Percentiles rank a stretch among this genome's conserved stretches.
Evolutionary conservation across 1,284 basidiomycete species (phyloP).

Genomic region (Porodaedalea pini): DNA sequence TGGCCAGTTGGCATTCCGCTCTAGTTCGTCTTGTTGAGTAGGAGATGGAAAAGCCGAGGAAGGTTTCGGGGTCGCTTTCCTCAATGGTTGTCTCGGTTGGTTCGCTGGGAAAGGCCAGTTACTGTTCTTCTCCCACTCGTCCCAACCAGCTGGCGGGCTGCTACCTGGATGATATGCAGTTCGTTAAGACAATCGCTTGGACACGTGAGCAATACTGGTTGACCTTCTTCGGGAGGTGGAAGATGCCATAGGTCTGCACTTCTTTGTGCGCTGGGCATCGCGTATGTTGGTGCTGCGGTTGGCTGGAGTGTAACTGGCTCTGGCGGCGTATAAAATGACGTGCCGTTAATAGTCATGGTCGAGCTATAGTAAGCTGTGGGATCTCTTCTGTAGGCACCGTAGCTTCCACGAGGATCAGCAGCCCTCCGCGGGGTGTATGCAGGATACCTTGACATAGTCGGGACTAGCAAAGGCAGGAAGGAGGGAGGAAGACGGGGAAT

Average conservation of each 20-base stretch:
- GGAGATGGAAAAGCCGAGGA: not conserved
- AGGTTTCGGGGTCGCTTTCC: not conserved
- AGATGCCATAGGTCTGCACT: not conserved
- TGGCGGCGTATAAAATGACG: too few relatives aligned
- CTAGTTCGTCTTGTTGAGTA: not conserved
- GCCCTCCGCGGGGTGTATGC: not conserved
- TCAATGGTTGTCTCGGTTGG: not conserved
- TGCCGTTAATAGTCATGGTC: too few relatives aligned
- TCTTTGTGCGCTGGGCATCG: not conserved
- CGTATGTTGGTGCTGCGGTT: not conserved
- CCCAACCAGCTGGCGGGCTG: constrained; percentile 6
- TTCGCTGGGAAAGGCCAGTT: constrained; percentile 12
- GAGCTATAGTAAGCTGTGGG: too few relatives aligned
- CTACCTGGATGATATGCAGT: not conserved
- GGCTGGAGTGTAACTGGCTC: too few relatives aligned
- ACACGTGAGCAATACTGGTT: not conserved
- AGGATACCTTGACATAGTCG: not conserved
- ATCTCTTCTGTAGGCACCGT: too few relatives aligned
- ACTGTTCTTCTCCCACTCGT: constrained; percentile 14
- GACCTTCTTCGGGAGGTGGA: not conserved
- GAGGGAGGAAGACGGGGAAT: not conserved
- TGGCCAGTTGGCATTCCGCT: constrained; percentile 10
- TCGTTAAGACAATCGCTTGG: not conserved
- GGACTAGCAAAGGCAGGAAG: not conserved
- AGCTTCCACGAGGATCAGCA: not conserved